Evolutionary conservation across 2,329 filamentous ascomycete species (phyloP).

Genomic region (Hyphodiscus sp.): DNA sequence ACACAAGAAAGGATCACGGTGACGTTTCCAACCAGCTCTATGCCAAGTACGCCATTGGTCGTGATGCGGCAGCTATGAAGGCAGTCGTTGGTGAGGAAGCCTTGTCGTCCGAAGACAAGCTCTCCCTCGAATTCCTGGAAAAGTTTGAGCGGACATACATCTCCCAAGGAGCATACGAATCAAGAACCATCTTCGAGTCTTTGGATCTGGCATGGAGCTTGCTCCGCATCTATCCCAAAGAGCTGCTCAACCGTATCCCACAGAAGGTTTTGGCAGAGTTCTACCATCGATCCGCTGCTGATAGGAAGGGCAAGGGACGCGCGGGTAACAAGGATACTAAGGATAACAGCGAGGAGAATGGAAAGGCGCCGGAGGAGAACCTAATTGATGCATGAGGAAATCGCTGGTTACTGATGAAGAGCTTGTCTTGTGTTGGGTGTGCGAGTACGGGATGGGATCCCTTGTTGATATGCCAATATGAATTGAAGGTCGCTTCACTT

Average conservation of each 20-base stretch:
- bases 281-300: constrained; percentile 63
- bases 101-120: constrained; percentile 90
- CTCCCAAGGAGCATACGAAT: constrained; percentile 85
- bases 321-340: constrained; percentile 32
- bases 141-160: constrained; percentile 98
- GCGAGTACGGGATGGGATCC: not conserved
- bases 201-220: constrained; percentile 95
- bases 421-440: not conserved
- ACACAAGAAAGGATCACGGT: constrained; percentile 93
- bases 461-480: constrained; percentile 14
- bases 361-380: constrained; percentile 49
- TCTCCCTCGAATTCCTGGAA: constrained; percentile 95
- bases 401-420: constrained; percentile 3
- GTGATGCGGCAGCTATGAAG: constrained; percentile 98
- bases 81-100: constrained; percentile 98
- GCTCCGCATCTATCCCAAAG: constrained; percentile 95
- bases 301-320: constrained; percentile 58
- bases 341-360: constrained; percentile 32
- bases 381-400: constrained; percentile 45
- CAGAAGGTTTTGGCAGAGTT: constrained; percentile 77
- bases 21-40: constrained; percentile 99
- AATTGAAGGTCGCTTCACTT: not conserved
- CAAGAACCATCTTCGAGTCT: constrained; percentile 84
- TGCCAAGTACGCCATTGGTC: constrained; percentile 98
- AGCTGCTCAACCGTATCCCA: constrained; percentile 91